A percentile compares a stretch with the other conserved stretches of the same genome.
phyloP scores from a whole-genome alignment of 2,329 filamentous ascomycete species.

The Aspergillus neoniger region DNA sequence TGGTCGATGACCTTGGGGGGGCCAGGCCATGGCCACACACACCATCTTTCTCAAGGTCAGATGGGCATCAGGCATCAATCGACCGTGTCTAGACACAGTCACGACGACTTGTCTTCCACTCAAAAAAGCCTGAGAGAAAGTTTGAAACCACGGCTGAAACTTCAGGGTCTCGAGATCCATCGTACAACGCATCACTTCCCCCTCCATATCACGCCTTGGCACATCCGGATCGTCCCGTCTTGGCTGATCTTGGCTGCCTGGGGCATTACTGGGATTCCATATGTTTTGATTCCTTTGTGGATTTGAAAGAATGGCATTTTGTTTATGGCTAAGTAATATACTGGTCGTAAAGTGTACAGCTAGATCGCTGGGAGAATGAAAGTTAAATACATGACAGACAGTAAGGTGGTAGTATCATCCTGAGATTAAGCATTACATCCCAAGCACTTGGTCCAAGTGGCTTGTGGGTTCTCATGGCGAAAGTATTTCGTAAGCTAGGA shows the following conservation, averaged over 20 bases:
- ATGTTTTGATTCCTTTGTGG: no score
- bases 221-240: conserved; percentile 24
- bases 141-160: neutral
- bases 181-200: neutral
- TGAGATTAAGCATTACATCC: conserved; percentile 2
- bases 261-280: neutral
- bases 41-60: no score
- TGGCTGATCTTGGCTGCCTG: conserved; percentile 21
- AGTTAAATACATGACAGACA: neutral
- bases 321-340: neutral
- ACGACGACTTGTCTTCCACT: neutral
- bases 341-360: neutral
- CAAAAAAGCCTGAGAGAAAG: neutral
- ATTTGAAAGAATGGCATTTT: neutral
- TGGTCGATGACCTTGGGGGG: neutral
- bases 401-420: neutral
- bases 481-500: neutral
- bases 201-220: neutral
- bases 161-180: neutral
- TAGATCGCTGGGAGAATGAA: neutral
- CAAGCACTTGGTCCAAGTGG: neutral
- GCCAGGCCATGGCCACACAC: no score
- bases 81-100: neutral
- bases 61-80: neutral
- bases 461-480: neutral